Evolutionary conservation across 768 basidiomycete genomes (phyloP).

Genomic region (Tulasnella sp.): DNA sequence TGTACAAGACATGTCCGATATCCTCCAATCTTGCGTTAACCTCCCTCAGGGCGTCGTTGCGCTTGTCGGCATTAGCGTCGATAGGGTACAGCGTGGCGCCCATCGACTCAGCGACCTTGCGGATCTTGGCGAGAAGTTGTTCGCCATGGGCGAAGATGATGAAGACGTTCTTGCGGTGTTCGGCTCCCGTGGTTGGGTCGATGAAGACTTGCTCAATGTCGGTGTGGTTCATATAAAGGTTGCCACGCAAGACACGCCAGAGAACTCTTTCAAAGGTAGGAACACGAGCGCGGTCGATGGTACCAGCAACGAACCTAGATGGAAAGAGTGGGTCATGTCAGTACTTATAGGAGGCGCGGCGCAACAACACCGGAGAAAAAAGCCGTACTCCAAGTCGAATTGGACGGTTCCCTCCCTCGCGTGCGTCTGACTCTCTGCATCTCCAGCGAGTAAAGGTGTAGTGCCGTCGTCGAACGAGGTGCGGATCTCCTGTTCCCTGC

Average conservation of each 20-base stretch:
- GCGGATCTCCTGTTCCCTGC: constrained; percentile 69
- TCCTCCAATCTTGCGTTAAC: constrained; percentile 87
- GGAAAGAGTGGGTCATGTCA: constrained; percentile 1
- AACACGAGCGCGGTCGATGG: constrained; percentile 85
- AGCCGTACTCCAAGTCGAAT: constrained; percentile 79
- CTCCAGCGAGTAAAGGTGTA: constrained; percentile 80
- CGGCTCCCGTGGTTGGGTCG: constrained; percentile 71
- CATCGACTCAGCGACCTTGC: constrained; percentile 98
- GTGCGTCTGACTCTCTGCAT: constrained; percentile 66
- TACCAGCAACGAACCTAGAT: constrained; percentile 87
- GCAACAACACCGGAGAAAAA: constrained; percentile 12
- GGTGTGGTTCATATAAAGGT: constrained; percentile 97
- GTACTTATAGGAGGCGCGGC: background rate
- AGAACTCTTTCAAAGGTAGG: constrained; percentile 94
- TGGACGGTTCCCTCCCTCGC: constrained; percentile 40
- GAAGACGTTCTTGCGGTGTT: constrained; percentile 96
- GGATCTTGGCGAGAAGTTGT: constrained; percentile 87
- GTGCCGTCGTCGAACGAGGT: constrained; percentile 86
- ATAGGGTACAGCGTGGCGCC: constrained; percentile 95
- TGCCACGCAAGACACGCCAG: constrained; percentile 96
- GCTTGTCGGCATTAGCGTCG: constrained; percentile 88
- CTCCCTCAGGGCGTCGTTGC: constrained; percentile 80
- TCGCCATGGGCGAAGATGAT: constrained; percentile 99
- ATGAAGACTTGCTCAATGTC: constrained; percentile 91
- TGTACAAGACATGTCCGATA: constrained; percentile 78